Conservation (phyloP, 2,329 filamentous ascomycete genomes). For the Juglanconis sp. region DNA sequence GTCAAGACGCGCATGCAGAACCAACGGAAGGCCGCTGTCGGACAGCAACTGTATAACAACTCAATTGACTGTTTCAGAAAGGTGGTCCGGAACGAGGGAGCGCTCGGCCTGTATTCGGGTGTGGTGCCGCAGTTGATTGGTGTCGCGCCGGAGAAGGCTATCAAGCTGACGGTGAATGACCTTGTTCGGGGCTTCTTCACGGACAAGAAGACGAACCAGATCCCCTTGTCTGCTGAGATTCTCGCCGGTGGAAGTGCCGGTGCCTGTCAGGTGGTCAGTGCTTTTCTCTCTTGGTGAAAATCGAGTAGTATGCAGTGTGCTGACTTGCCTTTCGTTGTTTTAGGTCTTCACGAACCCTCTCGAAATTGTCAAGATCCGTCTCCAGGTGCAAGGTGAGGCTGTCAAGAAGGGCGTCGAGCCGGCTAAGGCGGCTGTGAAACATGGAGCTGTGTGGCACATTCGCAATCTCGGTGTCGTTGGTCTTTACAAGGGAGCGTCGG, state of each 20-base stretch:
- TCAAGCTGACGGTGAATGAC: constrained; percentile 98
- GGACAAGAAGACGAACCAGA: constrained; percentile 69
- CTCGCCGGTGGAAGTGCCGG: constrained; percentile 86
- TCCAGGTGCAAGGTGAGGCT: constrained; percentile 95
- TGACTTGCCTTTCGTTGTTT: constrained; percentile 12
- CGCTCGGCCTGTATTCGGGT: constrained; percentile 87
- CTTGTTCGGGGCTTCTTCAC: constrained; percentile 75
- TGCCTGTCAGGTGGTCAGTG: constrained; percentile 89
- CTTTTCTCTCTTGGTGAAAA: no score
- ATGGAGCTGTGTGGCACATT: constrained; percentile 97
- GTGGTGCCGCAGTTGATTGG: constrained; percentile 93
- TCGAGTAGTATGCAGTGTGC: background rate
- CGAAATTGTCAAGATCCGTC: constrained; percentile 98
- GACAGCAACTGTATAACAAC: constrained; percentile 92
- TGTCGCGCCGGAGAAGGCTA: constrained; percentile 98
- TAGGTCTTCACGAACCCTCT: constrained; percentile 96
- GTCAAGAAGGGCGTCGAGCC: constrained; percentile 71
- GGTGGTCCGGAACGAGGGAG: constrained; percentile 87
- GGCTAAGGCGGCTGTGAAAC: constrained; percentile 66
- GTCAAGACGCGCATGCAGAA: constrained; percentile 99
- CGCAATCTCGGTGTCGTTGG: constrained; percentile 90
- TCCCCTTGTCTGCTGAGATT: constrained; percentile 70
- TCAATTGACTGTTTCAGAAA: constrained; percentile 93
- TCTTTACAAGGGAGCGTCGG: constrained; percentile 93
- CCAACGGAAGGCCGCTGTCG: constrained; percentile 78